phyloP scores from a whole-genome alignment of 257 asterid genomes.

The Asclepias syriaca region DNA sequence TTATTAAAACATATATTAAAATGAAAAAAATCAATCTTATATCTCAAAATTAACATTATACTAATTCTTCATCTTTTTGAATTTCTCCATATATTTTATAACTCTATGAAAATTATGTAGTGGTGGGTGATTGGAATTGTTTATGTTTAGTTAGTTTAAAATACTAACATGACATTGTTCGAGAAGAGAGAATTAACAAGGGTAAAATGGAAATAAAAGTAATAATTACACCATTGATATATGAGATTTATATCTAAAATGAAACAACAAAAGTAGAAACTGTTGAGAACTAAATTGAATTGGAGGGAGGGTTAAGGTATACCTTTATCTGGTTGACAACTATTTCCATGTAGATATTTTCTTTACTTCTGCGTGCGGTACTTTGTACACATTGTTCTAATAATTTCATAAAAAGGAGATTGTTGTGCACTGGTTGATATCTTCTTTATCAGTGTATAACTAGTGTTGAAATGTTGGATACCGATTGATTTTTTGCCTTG shows the following conservation, averaged over 20 bases:
- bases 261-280: neutral
- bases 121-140: neutral
- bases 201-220: neutral
- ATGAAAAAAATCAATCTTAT: neutral
- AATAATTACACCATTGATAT: neutral
- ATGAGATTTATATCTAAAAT: neutral
- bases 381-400: too few relatives aligned
- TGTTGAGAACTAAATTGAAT: neutral
- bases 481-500: too few relatives aligned
- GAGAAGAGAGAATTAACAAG: neutral
- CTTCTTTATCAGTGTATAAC: too few relatives aligned
- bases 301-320: neutral
- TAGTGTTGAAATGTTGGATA: too few relatives aligned
- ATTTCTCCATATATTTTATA: neutral
- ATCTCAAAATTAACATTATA: neutral
- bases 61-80: neutral
- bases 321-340: neutral
- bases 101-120: neutral
- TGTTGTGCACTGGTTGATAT: too few relatives aligned
- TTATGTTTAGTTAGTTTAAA: neutral
- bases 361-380: too few relatives aligned
- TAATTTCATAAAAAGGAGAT: neutral
- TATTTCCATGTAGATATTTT: neutral
- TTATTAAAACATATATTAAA: neutral
- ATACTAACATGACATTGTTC: neutral